Conservation (phyloP, 1,139 yeast genomes). For the Blastobotrys buckinghamii region DNA sequence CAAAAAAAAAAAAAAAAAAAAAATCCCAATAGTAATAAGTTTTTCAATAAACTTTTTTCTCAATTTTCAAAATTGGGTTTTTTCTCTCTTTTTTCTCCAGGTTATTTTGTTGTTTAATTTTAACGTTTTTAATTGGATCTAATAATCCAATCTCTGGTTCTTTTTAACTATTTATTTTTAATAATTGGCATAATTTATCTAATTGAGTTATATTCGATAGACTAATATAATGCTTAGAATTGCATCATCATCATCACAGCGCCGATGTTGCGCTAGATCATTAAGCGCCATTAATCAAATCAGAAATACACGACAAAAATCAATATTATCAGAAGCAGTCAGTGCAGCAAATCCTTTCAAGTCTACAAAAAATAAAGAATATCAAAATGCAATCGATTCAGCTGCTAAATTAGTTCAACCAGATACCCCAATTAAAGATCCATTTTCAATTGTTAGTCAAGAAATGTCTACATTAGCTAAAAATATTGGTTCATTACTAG, state of each 20-base stretch:
- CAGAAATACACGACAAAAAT: slow-evolving; percentile 15
- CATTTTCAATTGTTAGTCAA: slow-evolving; percentile 85
- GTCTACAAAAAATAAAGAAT: slow-evolving; percentile 15
- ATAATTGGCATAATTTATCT: too few relatives aligned
- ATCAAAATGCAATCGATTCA: slow-evolving; percentile 58
- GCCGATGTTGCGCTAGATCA: neutral
- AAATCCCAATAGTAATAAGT: too few relatives aligned
- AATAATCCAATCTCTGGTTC: too few relatives aligned
- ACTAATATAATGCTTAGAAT: neutral
- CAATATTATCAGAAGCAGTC: slow-evolving; percentile 27
- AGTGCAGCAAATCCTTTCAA: slow-evolving; percentile 15
- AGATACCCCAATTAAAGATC: slow-evolving; percentile 54
- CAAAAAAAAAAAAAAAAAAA: too few relatives aligned
- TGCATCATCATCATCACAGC: neutral
- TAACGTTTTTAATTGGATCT: too few relatives aligned
- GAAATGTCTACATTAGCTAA: slow-evolving; percentile 89
- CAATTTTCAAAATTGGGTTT: too few relatives aligned
- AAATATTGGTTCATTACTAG: slow-evolving; percentile 79
- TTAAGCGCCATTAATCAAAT: neutral
- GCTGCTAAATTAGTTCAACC: slow-evolving; percentile 84
- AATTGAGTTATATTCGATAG: too few relatives aligned
- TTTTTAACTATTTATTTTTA: too few relatives aligned
- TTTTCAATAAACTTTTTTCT: too few relatives aligned
- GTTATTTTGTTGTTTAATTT: too few relatives aligned
- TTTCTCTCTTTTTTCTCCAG: too few relatives aligned